Conservation (phyloP, 805 yeast genomes). For the Scheffersomyces stipitis region DNA sequence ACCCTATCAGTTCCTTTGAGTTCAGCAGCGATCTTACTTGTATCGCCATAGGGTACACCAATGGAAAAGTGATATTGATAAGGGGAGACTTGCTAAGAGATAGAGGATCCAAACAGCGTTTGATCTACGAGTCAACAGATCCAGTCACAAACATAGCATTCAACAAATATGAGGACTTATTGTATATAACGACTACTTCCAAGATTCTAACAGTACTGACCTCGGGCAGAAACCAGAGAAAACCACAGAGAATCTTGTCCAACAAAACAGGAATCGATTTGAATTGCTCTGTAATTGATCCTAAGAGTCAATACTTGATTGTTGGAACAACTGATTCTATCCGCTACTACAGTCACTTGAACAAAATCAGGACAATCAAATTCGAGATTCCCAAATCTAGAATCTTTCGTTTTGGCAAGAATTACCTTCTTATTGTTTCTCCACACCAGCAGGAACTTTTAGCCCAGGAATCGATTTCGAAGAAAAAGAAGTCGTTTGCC, state of each 20-base stretch:
- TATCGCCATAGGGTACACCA: conserved; percentile 74
- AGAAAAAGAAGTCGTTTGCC: conserved; percentile 38
- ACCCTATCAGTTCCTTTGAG: conserved; percentile 70
- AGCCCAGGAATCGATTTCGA: neutral
- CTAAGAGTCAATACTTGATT: conserved; percentile 49
- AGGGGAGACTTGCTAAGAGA: conserved; percentile 89
- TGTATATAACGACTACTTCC: conserved; percentile 76
- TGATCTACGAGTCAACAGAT: conserved; percentile 70
- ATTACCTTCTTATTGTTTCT: conserved; percentile 61
- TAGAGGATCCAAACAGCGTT: conserved; percentile 84
- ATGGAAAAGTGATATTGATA: conserved; percentile 77
- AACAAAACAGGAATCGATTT: conserved; percentile 49
- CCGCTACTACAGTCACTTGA: conserved; percentile 57
- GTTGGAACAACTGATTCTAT: conserved; percentile 67
- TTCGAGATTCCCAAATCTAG: conserved; percentile 58
- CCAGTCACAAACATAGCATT: conserved; percentile 81
- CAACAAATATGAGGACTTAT: conserved; percentile 45
- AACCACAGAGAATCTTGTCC: conserved; percentile 50
- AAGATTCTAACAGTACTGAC: conserved; percentile 72
- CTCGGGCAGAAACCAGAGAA: conserved; percentile 73
- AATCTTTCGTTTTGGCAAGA: conserved; percentile 45
- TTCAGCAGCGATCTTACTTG: conserved; percentile 57
- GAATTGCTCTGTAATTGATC: conserved; percentile 46
- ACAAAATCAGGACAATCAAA: conserved; percentile 53
- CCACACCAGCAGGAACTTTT: conserved; percentile 33